Percentiles rank a stretch among this genome's conserved stretches.
Evolutionary conservation across 176 grass and related monocot genomes (phyloP).

Genomic region (Puya raimondii): DNA sequence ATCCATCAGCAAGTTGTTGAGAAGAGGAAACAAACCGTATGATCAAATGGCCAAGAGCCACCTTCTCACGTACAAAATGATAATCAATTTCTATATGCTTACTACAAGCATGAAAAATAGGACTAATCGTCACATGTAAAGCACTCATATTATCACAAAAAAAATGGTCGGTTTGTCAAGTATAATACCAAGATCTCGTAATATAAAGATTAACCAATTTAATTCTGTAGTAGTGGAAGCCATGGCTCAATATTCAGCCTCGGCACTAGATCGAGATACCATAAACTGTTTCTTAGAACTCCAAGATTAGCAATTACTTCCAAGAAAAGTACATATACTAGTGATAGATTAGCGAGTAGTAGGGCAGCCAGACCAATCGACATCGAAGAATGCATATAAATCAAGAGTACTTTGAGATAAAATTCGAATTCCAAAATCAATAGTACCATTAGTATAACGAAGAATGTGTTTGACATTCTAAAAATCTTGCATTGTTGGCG

Average conservation of each 20-base stretch:
- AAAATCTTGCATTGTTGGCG: neutral
- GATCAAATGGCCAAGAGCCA: neutral
- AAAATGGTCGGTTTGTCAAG: no score
- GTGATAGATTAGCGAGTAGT: neutral
- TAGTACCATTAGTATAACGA: neutral
- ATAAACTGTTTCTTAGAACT: neutral
- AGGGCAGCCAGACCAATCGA: neutral
- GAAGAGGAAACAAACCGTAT: neutral
- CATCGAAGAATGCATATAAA: neutral
- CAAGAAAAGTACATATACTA: neutral
- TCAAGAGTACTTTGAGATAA: neutral
- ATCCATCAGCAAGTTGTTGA: neutral
- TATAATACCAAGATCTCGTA: neutral
- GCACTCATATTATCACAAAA: neutral
- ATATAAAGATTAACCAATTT: neutral
- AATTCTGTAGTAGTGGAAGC: neutral
- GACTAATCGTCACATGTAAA: neutral
- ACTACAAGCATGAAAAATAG: neutral
- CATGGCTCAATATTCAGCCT: neutral
- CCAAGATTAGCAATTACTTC: neutral
- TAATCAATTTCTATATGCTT: no score
- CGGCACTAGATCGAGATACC: neutral
- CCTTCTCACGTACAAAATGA: neutral
- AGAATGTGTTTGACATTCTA: neutral
- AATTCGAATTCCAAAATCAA: neutral